Percentiles rank a stretch among this genome's conserved stretches.
Conservation (phyloP, 2,329 filamentous ascomycete species). For the Colletotrichum sp. region DNA sequence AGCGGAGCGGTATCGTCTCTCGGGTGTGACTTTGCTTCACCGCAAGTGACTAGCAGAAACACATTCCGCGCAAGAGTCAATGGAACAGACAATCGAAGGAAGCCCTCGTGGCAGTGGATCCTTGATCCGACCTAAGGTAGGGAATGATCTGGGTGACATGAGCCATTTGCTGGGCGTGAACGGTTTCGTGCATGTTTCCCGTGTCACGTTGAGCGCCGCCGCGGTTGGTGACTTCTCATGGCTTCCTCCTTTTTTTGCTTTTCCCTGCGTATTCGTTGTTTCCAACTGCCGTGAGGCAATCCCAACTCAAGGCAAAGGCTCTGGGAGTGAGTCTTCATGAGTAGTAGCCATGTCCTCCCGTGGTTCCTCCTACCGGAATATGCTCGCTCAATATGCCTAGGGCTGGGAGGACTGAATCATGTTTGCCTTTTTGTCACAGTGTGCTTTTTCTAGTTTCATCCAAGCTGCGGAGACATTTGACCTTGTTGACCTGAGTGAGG, state of each 20-base stretch:
- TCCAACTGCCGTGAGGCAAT: background rate
- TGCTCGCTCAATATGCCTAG: background rate
- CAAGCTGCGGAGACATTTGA: background rate
- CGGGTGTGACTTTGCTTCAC: background rate
- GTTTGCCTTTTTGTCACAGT: slow-evolving; percentile 1
- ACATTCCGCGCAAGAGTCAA: background rate
- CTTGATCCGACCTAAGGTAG: background rate
- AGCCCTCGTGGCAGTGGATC: slow-evolving; percentile 2
- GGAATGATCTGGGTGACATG: background rate
- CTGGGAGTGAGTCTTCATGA: background rate
- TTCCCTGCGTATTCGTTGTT: background rate
- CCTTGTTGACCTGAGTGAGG: background rate
- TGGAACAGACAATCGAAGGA: background rate
- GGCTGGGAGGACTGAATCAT: background rate
- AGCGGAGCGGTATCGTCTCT: background rate
- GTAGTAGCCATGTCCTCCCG: background rate
- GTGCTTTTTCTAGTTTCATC: background rate
- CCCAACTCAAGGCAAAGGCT: background rate
- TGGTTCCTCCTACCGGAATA: background rate
- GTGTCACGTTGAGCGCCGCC: background rate
- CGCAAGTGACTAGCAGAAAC: background rate
- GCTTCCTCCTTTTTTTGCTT: background rate
- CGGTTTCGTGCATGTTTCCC: slow-evolving; percentile 5
- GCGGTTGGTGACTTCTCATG: background rate
- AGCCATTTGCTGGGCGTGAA: background rate